Evolutionary conservation across 805 yeast genomes (phyloP).

Genomic region (Saccharomycopsis olivae): DNA sequence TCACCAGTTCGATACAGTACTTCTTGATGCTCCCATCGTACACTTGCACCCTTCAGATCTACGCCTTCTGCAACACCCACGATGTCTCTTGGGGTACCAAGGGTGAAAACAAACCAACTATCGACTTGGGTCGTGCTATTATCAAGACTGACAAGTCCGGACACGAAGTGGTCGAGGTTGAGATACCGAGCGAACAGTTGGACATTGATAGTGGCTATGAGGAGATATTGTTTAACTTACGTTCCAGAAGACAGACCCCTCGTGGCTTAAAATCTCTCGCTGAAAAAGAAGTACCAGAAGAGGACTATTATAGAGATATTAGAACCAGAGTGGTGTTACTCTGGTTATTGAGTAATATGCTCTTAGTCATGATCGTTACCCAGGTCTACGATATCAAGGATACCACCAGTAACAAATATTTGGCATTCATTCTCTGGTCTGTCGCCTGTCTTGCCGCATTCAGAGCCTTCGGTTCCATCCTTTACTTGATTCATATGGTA

Average conservation of each 20-base stretch:
- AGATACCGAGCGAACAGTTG: constrained; percentile 54
- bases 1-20: constrained; percentile 82
- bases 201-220: constrained; percentile 79
- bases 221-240: constrained; percentile 59
- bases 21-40: constrained; percentile 84
- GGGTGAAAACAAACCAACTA: constrained; percentile 72
- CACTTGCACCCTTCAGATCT: constrained; percentile 85
- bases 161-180: constrained; percentile 73
- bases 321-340: constrained; percentile 90
- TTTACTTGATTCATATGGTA: constrained; percentile 42
- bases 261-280: constrained; percentile 34
- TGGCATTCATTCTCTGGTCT: constrained; percentile 82
- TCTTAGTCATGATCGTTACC: constrained; percentile 77
- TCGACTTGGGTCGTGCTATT: constrained; percentile 70
- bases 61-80: constrained; percentile 96
- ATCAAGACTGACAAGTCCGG: constrained; percentile 74
- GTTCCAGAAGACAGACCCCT: constrained; percentile 57
- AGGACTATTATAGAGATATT: constrained; percentile 90
- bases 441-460: constrained; percentile 77
- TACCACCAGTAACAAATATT: constrained; percentile 58
- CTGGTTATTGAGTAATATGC: constrained; percentile 82
- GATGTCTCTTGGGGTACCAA: constrained; percentile 99
- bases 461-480: constrained; percentile 73
- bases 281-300: constrained; percentile 32
- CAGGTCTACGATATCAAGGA: constrained; percentile 69